Conservation (phyloP, 106 monocot genomes). For the Iris macrosiphon region DNA sequence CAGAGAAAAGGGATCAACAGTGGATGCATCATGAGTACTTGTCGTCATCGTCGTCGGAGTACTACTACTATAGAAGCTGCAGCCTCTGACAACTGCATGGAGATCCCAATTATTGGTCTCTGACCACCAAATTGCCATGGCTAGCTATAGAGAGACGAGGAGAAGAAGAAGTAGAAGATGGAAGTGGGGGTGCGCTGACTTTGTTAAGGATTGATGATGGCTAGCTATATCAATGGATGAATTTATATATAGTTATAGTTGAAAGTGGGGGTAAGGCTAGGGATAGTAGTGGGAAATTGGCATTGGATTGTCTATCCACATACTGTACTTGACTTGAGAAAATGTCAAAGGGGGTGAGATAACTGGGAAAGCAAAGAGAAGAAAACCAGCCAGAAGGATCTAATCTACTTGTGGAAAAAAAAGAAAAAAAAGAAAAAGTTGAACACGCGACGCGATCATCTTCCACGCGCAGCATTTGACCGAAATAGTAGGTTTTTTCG, state of each 20-base stretch:
- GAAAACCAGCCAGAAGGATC: no score
- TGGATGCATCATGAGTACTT: background rate
- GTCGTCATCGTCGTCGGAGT: background rate
- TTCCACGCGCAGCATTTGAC: no score
- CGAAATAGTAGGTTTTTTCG: no score
- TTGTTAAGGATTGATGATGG: background rate
- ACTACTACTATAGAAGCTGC: conserved; percentile 1
- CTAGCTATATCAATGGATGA: background rate
- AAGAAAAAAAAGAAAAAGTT: no score
- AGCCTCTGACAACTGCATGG: conserved; percentile 49
- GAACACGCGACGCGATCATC: no score
- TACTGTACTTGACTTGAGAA: conserved; percentile 19
- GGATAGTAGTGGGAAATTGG: background rate
- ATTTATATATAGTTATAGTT: no score
- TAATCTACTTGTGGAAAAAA: no score
- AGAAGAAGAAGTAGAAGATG: background rate
- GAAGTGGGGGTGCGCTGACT: conserved; percentile 23
- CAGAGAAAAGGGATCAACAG: background rate
- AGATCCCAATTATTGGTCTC: conserved; percentile 28
- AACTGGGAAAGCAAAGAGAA: no score
- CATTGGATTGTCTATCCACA: background rate
- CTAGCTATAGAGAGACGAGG: background rate
- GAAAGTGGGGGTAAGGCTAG: background rate
- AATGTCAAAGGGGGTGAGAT: conserved; percentile 51
- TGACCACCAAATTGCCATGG: background rate